A percentile compares a stretch with the other conserved stretches of the same genome.
Evolutionary conservation across 768 basidiomycete genomes (phyloP).

Genomic region (Boletales sp.): DNA sequence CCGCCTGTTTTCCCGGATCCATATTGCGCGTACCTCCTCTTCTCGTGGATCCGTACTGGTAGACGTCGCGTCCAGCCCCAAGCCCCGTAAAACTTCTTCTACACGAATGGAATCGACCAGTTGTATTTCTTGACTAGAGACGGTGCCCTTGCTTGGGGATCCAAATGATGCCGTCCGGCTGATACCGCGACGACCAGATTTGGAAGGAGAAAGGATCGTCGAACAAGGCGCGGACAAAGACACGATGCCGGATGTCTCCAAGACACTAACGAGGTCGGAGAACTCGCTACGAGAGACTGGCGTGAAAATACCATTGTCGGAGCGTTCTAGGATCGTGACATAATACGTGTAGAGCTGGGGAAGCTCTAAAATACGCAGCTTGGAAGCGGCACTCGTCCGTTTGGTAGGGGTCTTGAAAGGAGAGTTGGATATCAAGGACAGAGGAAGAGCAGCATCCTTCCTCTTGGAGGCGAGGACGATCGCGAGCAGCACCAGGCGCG

Average conservation of each 20-base stretch:
- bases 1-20: slow-evolving; percentile 37
- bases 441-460: slow-evolving; percentile 50
- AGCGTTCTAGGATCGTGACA: slow-evolving; percentile 50
- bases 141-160: slow-evolving; percentile 20
- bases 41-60: slow-evolving; percentile 35
- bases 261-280: slow-evolving; percentile 60
- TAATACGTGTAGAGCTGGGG: slow-evolving; percentile 67
- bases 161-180: slow-evolving; percentile 60
- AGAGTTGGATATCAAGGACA: slow-evolving; percentile 38
- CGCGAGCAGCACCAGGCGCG: slow-evolving; percentile 63
- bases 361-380: slow-evolving; percentile 47
- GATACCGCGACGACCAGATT: slow-evolving; percentile 49
- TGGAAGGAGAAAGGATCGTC: slow-evolving; percentile 37
- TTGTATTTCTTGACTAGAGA: slow-evolving; percentile 42
- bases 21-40: slow-evolving; percentile 43
- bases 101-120: slow-evolving; percentile 60
- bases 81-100: slow-evolving; percentile 68
- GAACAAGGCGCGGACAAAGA: slow-evolving; percentile 33
- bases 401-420: slow-evolving; percentile 46
- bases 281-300: slow-evolving; percentile 77
- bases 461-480: slow-evolving; percentile 65
- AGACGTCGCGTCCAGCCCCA: slow-evolving; percentile 39
- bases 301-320: slow-evolving; percentile 51
- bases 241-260: slow-evolving; percentile 72
- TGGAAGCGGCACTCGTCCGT: slow-evolving; percentile 40